Evolutionary conservation across 2,329 filamentous ascomycete species (phyloP), one percentile per base, ranked within the genome.

Genomic region (Talaromyces rugulosus): DNA sequence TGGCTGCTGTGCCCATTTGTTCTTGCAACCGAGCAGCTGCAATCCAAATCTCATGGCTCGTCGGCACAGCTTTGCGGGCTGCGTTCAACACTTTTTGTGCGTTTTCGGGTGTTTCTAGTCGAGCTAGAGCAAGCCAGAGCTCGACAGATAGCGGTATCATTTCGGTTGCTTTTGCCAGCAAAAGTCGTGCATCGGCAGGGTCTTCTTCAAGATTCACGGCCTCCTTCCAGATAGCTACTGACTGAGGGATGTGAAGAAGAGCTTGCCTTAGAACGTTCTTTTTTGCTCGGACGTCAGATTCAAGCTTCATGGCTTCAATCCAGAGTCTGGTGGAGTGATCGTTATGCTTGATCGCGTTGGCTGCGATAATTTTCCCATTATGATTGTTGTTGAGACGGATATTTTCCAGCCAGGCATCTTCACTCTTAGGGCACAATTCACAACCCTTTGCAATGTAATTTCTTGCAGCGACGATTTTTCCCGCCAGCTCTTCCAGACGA

Each of bases 201-300:
- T 96, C 89, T 70, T 97, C 94, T 72, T 98, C 95, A 60, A 98
- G 80, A 68, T 98, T 98, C 65, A 99, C 94, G 5, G 94, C 89
- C 73, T 96, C 92, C 74, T 98, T 99, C 95, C 95, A 99, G n/a
- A 99, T 84, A 50, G 91, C 89, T 55, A 98, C 95, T 0, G 94
- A 98, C 71, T 96, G 92, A 0, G 93, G 93, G 47, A 97, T 90
- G 70, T 96, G 89, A 69, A 98, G 91, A 52, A 99, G 82, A 0
- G 95, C 96, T 72, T 96, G 91, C 60, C 93, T 86, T 36, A 97
- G 87, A 7, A 99, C 95, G 71, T 92, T 88, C 78, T 98, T 98
- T 77, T 96, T 96, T 11, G 92, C 91, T 63, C 89, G 85, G 1
- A 87, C 80, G 55, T 96, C 89, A 7, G 87, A 87, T 75, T 99